Evolutionary conservation across 768 basidiomycete genomes (phyloP).

Genomic region (Suillus discolor): DNA sequence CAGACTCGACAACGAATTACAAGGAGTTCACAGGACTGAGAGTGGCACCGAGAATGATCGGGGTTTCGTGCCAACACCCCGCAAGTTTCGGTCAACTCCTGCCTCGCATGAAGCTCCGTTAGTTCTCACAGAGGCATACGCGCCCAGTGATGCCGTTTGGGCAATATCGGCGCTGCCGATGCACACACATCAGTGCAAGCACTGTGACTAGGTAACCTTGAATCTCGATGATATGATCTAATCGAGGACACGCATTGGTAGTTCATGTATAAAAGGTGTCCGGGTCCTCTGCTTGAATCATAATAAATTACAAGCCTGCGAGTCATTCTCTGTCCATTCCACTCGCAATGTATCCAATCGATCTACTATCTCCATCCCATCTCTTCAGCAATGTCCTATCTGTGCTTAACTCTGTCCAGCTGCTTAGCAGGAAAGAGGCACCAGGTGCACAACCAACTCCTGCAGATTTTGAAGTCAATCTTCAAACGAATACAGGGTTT

Average conservation of each 20-base stretch:
- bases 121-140: slow-evolving; percentile 10
- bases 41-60: slow-evolving; percentile 22
- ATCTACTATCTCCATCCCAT: slow-evolving; percentile 54
- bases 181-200: slow-evolving; percentile 30
- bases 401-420: slow-evolving; percentile 46
- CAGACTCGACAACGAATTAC: slow-evolving; percentile 14
- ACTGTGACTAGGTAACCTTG: slow-evolving; percentile 36
- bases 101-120: slow-evolving; percentile 8
- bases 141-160: slow-evolving; percentile 30
- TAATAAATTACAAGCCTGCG: slow-evolving; percentile 13
- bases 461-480: slow-evolving; percentile 54
- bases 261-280: slow-evolving; percentile 33
- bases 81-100: slow-evolving; percentile 9
- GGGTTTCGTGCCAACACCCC: slow-evolving; percentile 15
- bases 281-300: background rate
- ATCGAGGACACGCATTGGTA: slow-evolving; percentile 31
- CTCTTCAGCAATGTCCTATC: slow-evolving; percentile 51
- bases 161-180: slow-evolving; percentile 19
- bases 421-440: slow-evolving; percentile 31
- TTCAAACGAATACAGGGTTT: slow-evolving; percentile 69
- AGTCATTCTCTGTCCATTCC: slow-evolving; percentile 10
- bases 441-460: slow-evolving; percentile 38
- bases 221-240: slow-evolving; percentile 33
- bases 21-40: slow-evolving; percentile 24
- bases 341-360: slow-evolving; percentile 28